These are phyloP conservation scores for Myxozyma nipponensis DNA, from an alignment of 805 yeast genomes.

Conservation along the genomic window DNA sequence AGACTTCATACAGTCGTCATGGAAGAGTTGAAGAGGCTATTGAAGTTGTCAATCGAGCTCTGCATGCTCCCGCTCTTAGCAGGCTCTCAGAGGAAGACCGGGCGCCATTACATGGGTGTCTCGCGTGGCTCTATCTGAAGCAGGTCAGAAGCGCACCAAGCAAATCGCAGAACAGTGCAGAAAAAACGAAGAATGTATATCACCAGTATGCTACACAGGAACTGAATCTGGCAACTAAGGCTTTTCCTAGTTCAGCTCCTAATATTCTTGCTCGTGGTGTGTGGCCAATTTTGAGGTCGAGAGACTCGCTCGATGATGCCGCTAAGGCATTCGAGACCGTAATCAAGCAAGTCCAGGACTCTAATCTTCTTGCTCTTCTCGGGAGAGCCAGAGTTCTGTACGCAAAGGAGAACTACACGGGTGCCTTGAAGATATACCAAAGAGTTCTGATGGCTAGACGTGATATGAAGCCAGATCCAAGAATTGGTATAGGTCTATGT, in stretches of 20 bases:
- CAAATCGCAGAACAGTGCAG: slow-evolving; percentile 5
- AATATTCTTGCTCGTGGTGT: slow-evolving; percentile 67
- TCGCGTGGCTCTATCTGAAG: slow-evolving; percentile 62
- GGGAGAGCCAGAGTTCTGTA: slow-evolving; percentile 82
- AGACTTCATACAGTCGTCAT: slow-evolving; percentile 64
- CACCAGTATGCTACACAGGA: slow-evolving; percentile 45
- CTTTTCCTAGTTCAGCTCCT: slow-evolving; percentile 46
- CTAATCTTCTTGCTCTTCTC: slow-evolving; percentile 69
- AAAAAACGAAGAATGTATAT: slow-evolving; percentile 33
- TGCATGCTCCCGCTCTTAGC: slow-evolving; percentile 35
- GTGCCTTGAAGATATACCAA: slow-evolving; percentile 79
- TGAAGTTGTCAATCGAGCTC: slow-evolving; percentile 59
- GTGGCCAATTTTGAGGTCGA: slow-evolving; percentile 41
- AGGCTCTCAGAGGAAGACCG: slow-evolving; percentile 40
- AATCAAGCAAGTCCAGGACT: slow-evolving; percentile 47
- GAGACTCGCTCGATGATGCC: slow-evolving; percentile 55
- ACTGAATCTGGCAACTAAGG: slow-evolving; percentile 45
- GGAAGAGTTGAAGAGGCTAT: slow-evolving; percentile 58
- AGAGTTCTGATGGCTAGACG: slow-evolving; percentile 75
- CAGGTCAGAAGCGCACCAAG: slow-evolving; percentile 35
- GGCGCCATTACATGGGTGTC: slow-evolving; percentile 54
- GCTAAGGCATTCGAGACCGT: slow-evolving; percentile 63
- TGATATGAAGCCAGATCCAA: slow-evolving; percentile 73
- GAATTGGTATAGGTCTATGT: slow-evolving; percentile 92
- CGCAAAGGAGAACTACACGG: slow-evolving; percentile 64